phyloP scores from a whole-genome alignment of 176 grass and related monocot genomes.

The Cenchrus fungigraminus region DNA sequence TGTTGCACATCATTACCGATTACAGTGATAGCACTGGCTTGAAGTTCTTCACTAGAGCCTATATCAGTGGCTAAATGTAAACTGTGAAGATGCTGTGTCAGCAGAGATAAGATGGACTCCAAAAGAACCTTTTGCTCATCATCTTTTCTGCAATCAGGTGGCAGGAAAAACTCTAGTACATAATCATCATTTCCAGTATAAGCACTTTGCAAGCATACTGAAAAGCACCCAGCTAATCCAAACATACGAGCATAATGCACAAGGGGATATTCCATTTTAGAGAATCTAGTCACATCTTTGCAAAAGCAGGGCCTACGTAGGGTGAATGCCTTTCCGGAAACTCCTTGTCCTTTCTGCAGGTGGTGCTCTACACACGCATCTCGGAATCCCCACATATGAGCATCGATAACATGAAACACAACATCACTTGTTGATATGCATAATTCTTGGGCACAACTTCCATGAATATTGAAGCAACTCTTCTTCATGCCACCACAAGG shows the following conservation, averaged over 20 bases:
- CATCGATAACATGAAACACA: slow-evolving; percentile 61
- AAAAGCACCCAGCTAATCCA: slow-evolving; percentile 54
- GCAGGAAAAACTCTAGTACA: slow-evolving; percentile 74
- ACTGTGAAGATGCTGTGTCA: slow-evolving; percentile 50
- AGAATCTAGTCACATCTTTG: slow-evolving; percentile 54
- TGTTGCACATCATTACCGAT: slow-evolving; percentile 21
- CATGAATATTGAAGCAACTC: slow-evolving; percentile 51
- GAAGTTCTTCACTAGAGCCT: slow-evolving; percentile 23
- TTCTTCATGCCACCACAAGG: slow-evolving; percentile 53
- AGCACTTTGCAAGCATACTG: slow-evolving; percentile 63
- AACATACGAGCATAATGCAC: slow-evolving; percentile 76
- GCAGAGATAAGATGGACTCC: slow-evolving; percentile 44
- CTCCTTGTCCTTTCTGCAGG: slow-evolving; percentile 68
- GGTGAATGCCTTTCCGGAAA: slow-evolving; percentile 57
- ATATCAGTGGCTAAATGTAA: slow-evolving; percentile 42
- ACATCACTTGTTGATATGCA: slow-evolving; percentile 70
- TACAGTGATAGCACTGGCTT: not conserved
- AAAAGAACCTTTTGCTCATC: slow-evolving; percentile 51
- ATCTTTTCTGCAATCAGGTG: slow-evolving; percentile 49
- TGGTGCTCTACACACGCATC: slow-evolving; percentile 76
- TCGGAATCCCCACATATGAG: slow-evolving; percentile 64
- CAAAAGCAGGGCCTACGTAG: slow-evolving; percentile 54
- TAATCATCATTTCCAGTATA: slow-evolving; percentile 65
- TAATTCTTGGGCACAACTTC: slow-evolving; percentile 49
- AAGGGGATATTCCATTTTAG: slow-evolving; percentile 65